phyloP scores from a whole-genome alignment of 1,284 basidiomycete species.

The Phaffia rhodozyma region DNA sequence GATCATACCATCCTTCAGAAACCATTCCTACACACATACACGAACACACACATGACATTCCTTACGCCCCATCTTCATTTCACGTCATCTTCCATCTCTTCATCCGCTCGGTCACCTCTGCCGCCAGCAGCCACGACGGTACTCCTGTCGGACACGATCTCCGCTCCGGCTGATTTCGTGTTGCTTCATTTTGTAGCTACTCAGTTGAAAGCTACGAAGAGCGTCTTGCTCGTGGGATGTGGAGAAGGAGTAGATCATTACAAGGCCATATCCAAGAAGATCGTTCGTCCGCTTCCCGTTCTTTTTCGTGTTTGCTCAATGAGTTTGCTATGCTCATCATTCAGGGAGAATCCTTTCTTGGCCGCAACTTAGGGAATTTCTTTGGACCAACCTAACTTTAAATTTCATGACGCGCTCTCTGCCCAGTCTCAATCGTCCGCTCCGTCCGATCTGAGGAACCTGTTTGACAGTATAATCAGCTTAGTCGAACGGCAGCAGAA shows the following conservation, averaged over 20 bases:
- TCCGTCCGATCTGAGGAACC: no score
- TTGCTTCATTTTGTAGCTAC: conserved; percentile 29
- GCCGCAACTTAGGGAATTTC: conserved; percentile 6
- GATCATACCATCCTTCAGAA: not conserved
- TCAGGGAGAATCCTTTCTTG: conserved; percentile 24
- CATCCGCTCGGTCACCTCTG: conserved; percentile 19
- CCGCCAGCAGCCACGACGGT: conserved; percentile 28
- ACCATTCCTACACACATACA: not conserved
- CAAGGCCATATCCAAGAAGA: conserved; percentile 28
- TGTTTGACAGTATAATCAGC: no score
- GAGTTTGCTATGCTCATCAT: not conserved
- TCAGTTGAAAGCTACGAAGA: conserved; percentile 19
- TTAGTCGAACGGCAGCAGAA: no score
- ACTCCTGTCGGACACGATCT: conserved; percentile 32
- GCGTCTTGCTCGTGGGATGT: conserved; percentile 31
- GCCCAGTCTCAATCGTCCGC: no score
- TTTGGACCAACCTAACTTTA: no score
- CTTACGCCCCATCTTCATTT: conserved; percentile 28
- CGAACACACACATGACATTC: conserved; percentile 23
- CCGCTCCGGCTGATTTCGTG: conserved; percentile 29
- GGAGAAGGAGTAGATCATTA: conserved; percentile 26
- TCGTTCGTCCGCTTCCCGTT: conserved; percentile 22
- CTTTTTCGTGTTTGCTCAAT: conserved; percentile 5
- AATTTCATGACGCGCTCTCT: no score
- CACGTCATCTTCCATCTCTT: conserved; percentile 15